Percentiles rank a stretch among this genome's conserved stretches.
phyloP scores from a whole-genome alignment of 73 alveolate species.

The Strombidium stylifer region DNA sequence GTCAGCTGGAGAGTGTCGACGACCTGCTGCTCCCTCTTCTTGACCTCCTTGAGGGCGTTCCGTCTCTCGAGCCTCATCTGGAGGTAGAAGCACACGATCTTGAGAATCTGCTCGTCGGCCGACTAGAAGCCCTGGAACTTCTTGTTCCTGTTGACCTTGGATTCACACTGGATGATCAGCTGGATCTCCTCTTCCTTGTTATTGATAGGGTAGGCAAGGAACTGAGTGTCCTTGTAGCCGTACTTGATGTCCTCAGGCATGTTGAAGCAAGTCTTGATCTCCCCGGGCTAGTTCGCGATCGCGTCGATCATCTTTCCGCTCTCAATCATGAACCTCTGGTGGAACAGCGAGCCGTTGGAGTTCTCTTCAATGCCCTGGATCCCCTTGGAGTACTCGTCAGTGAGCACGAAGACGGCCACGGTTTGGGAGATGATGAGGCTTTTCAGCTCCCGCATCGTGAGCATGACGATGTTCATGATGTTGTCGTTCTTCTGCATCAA shows the following conservation, averaged over 20 bases:
- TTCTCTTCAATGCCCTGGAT: slow-evolving; percentile 16
- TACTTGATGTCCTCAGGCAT: slow-evolving; percentile 49
- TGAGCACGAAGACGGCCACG: slow-evolving; percentile 37
- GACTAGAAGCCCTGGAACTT: slow-evolving; percentile 45
- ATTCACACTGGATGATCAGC: slow-evolving; percentile 43
- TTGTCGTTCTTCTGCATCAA: slow-evolving; percentile 6
- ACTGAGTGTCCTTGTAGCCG: slow-evolving; percentile 32
- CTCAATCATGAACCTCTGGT: slow-evolving; percentile 47
- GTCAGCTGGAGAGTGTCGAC: slow-evolving; percentile 62
- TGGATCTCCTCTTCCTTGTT: slow-evolving; percentile 46
- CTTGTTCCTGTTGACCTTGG: slow-evolving; percentile 44
- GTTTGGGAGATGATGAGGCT: slow-evolving; percentile 1
- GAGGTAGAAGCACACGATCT: slow-evolving; percentile 56
- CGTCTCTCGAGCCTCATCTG: slow-evolving; percentile 51
- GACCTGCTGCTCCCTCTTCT: slow-evolving; percentile 38
- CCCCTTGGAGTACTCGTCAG: slow-evolving; percentile 15
- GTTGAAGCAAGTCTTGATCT: slow-evolving; percentile 47
- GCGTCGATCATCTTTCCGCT: slow-evolving; percentile 56
- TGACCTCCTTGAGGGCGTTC: slow-evolving; percentile 53
- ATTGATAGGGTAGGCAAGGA: slow-evolving; percentile 48
- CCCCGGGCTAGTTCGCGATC: slow-evolving; percentile 50
- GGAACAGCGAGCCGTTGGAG: not conserved
- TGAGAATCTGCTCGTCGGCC: slow-evolving; percentile 54
- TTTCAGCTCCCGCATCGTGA: slow-evolving; percentile 17
- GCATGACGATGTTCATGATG: slow-evolving; percentile 3